Percentiles rank a stretch among this genome's conserved stretches.
Evolutionary conservation across 2,329 filamentous ascomycete species (phyloP).

Genomic region (Aphanoascus verrucosus): DNA sequence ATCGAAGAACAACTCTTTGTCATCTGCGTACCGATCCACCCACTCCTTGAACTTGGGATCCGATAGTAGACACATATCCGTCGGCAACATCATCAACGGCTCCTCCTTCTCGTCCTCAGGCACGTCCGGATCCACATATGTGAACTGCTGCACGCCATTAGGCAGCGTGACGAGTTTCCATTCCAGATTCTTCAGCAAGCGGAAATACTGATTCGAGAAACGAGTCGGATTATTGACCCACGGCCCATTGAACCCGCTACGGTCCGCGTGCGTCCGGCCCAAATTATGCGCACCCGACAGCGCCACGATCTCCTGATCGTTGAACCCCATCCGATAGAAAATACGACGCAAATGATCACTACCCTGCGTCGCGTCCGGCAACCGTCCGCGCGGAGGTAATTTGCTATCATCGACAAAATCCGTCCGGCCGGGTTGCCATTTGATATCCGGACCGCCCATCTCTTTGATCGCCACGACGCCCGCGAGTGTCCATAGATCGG

Average conservation of each 20-base stretch:
- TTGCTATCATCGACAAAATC: constrained; percentile 53
- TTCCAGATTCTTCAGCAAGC: constrained; percentile 41
- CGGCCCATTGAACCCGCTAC: constrained; percentile 48
- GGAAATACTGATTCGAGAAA: constrained; percentile 50
- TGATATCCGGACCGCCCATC: constrained; percentile 49
- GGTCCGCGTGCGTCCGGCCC: constrained; percentile 46
- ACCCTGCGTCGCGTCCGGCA: constrained; percentile 46
- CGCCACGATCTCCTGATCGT: constrained; percentile 50
- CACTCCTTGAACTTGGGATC: constrained; percentile 46
- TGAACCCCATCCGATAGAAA: constrained; percentile 52
- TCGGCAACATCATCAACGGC: constrained; percentile 57
- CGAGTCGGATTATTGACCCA: constrained; percentile 51
- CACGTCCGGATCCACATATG: constrained; percentile 47
- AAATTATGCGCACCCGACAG: constrained; percentile 48
- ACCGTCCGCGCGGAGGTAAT: constrained; percentile 47
- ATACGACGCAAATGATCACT: constrained; percentile 46
- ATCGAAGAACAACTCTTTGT: constrained; percentile 52
- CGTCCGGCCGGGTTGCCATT: constrained; percentile 49
- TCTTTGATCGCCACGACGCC: constrained; percentile 49
- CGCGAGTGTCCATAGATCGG: constrained; percentile 55
- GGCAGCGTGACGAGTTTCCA: constrained; percentile 46
- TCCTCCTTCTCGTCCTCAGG: constrained; percentile 35
- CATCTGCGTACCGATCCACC: constrained; percentile 49
- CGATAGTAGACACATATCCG: constrained; percentile 48
- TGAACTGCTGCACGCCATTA: constrained; percentile 48